Base-by-base conservation (phyloP, 176 grass and related monocot genomes). In the Dendrocalamus sinicus region DNA sequence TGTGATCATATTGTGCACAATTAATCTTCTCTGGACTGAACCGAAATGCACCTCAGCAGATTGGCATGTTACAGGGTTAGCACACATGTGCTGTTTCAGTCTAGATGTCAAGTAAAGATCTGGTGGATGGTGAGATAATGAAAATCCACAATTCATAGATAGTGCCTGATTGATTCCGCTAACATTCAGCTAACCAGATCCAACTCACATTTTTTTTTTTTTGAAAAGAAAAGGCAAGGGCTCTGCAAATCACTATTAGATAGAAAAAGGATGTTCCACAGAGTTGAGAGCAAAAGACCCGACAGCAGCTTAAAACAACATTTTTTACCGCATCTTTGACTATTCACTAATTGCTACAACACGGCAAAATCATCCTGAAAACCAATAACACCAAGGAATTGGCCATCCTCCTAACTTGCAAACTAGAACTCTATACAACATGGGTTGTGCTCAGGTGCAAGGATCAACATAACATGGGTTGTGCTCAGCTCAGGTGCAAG, bases 11-110 rank as follows among this genome's bases (percentile, higher is more conserved):
- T 40, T 41, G 22, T 9, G 28, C 24, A 57, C 30, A 14, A 5
- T 76, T 57, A 40, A 37, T 77, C 52, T 77, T 43, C 20, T 3
- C 6, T 22, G 32, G 52, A 76, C 30, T 22, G 15, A 74, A 35
- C 72, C n/a, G 2, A 74, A 74, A 74, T 20, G 72, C 8, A 52
- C 20, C 71, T 52, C 71, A 73, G 46, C 71, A 51, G 41, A 73
- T 47, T 22, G 1, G 22, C 41, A 46, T 14, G n/a, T 60, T 10
- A 23, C 20, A 60, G 57, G 9, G 57, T 10, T 60, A 60, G 57
- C 4, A 20, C 57, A 59, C 22, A 22, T 59, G 22, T 28, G 46
- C 14, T 47, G 50, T 68, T 68, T 69, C 37, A 69, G 37, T 40
- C 37, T 20, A 69, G 37, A 69, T 41, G 17, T 55, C 9, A 17